Conservation (phyloP, 2,329 filamentous ascomycete species). For the Diaporthe velutina region DNA sequence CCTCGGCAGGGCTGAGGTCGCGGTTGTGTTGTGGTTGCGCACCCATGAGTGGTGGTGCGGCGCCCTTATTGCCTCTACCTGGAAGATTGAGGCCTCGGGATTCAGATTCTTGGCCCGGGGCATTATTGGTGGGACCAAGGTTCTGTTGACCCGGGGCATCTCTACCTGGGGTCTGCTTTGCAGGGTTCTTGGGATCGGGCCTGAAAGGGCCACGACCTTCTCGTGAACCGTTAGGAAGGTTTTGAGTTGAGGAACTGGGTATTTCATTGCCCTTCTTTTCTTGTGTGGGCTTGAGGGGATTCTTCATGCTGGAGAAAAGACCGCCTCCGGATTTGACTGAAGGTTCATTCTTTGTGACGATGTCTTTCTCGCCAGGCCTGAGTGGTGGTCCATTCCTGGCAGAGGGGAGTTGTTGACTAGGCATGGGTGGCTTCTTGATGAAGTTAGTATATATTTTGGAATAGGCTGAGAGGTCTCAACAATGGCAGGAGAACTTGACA, state of each 20-base stretch:
- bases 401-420: neutral
- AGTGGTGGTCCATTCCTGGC: neutral
- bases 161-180: neutral
- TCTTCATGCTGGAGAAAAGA: constrained; percentile 2
- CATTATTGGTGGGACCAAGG: neutral
- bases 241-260: neutral
- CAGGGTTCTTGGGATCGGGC: neutral
- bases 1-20: neutral
- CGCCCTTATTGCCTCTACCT: neutral
- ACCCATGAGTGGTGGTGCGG: neutral
- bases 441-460: neutral
- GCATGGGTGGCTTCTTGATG: neutral
- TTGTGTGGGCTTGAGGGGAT: neutral
- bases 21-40: neutral
- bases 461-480: neutral
- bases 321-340: neutral
- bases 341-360: neutral
- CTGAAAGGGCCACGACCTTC: neutral
- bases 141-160: neutral
- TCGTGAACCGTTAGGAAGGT: neutral
- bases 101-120: neutral
- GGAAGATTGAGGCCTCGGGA: neutral
- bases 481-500: neutral
- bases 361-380: neutral
- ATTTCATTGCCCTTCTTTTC: neutral